Evolutionary conservation across 1,284 basidiomycete genomes (phyloP), one percentile per base, ranked within the genome.

Genomic region (Blastosporella zonata): DNA sequence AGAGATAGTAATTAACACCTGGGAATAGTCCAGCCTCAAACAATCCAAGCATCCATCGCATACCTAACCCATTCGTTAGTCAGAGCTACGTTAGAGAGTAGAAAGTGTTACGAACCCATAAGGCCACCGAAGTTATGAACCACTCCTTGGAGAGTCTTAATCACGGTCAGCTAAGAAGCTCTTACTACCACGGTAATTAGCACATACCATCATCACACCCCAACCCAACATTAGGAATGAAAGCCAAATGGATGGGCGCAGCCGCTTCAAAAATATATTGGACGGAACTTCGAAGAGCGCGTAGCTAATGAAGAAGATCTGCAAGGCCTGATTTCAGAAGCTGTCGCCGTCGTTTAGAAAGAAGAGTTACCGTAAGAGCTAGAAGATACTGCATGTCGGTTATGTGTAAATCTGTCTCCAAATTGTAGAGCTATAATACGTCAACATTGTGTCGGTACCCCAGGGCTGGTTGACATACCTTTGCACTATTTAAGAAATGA

Each of bases 21-120:
- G 77, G 77, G 68, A 82, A 82, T n/a, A 87, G 65, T 7, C 85
- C 85, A n/a, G 82, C 84, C 65, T 88, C 85, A 54, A 84, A 82
- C 55, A 75, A 69, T 18, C 85, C 84, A 43, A 87, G 69, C 65
- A 85, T 68, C 77, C 78, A 82, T 40, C 83, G 71, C 75, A 81
- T 77, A 13, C 70, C 83, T 84, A 35, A 21, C 15, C 13, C n/a
- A 18, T 28, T 9, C 8, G 3, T 45, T 29, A 47, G 29, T 13
- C 17, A 6, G 6, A 6, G 21, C 29, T 31, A 9, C 25, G 25
- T 25, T 17, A 25, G 17, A 10, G 10, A 20, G 2, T 2, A 18
- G 15, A 34, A 6, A 12, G 4, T 17, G 15, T 6, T 9, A 36
- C 18, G 13, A 35, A 84, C 83, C 80, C 53, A 86, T 71, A 3